Base-by-base conservation (phyloP, 177 flowering plant genomes). In the Vitis hybrid region DNA sequence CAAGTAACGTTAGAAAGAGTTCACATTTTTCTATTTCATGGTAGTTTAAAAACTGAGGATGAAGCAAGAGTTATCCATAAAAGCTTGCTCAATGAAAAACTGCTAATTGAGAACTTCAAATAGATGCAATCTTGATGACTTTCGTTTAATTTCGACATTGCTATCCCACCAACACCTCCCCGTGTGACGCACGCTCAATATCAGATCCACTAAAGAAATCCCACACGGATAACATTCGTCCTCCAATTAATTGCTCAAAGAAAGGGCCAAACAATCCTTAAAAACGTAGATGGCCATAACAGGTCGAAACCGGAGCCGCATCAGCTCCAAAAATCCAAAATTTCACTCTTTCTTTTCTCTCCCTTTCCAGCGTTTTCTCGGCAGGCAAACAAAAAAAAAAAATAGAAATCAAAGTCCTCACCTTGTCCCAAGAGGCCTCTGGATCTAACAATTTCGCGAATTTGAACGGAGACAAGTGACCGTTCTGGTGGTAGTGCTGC, bases 391-490 rank as follows among this genome's bases (percentile, higher is more conserved):
- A 32, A 14, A 24, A 11, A 32, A 27, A 20, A 52, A 12, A 9
- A 56, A 41, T 66, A 12, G 30, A 24, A 51, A 13, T 15, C 48
- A 53, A 61, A 57, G 46, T n/a, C 14, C 66, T 69, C 3, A 96
- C 99, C 95, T 93, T 96, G 71, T 96, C 99, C 99, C 97, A 96
- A 0, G 98, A 88, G 69, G 95, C 95, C 24, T 96, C 98, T 1
- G 99, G 92, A 87, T 96, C 98, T 15, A 96, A 77, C 81, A 93
- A 83, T 65, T 91, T 93, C 24, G 84, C 79, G 52, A 87, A 76
- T 61, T 86, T 87, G 81, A 88, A 93, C 1, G 94, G 90, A 56
- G 91, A 74, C 53, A 86, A 74, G 79, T 89, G 94, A 35, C 84
- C 97, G 70, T 87, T 86, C 64, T 83, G 85, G 66, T 81, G 82